These are phyloP conservation scores for Musa troglodytarum DNA, from an alignment of 176 grass and related monocot genomes.

Conservation along the genomic window DNA sequence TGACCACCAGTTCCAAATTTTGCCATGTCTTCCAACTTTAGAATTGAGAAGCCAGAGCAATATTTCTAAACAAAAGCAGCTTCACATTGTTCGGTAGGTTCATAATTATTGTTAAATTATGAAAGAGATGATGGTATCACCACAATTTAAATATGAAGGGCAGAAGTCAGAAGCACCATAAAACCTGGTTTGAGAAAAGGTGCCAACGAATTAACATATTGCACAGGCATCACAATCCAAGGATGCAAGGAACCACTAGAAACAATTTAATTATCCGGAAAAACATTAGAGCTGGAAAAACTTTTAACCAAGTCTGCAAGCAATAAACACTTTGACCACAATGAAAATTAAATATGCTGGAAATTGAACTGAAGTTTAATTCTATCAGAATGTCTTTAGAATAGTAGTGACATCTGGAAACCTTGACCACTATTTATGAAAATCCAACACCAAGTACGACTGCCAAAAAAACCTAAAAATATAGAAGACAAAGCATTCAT, in stretches of 20 bases:
- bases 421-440: no score
- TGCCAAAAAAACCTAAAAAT: no score
- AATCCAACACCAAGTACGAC: no score
- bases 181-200: not conserved
- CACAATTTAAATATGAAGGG: not conserved
- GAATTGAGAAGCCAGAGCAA: not conserved
- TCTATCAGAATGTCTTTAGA: no score
- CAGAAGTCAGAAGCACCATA: not conserved
- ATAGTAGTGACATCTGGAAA: no score
- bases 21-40: slow-evolving; percentile 26
- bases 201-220: not conserved
- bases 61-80: not conserved
- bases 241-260: not conserved
- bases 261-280: not conserved
- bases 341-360: no score
- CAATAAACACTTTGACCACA: no score
- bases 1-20: slow-evolving; percentile 29
- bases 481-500: no score
- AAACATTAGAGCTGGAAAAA: not conserved
- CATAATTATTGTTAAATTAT: not conserved
- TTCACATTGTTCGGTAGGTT: slow-evolving; percentile 1
- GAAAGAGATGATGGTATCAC: not conserved
- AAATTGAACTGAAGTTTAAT: no score
- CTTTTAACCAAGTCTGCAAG: no score
- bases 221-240: not conserved